Evolutionary conservation across 345 rosid species (phyloP).

Genomic region (Camelina hispida): DNA sequence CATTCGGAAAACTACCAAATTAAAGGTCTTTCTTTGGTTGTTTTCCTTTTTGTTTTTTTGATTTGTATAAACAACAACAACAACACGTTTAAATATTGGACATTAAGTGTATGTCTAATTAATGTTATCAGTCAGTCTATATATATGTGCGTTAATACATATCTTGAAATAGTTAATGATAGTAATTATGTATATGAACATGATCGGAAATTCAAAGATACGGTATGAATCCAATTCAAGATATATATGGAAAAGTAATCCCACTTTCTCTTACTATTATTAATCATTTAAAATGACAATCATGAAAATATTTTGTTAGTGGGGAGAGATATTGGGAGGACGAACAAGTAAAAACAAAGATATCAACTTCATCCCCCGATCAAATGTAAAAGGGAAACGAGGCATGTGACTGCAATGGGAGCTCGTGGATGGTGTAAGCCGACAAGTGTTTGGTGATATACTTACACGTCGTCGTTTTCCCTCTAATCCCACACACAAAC

Average conservation of each 20-base stretch:
- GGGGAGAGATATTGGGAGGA: conserved; percentile 26
- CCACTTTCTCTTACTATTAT: conserved; percentile 12
- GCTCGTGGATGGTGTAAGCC: conserved; percentile 42
- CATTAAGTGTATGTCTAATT: conserved; percentile 1
- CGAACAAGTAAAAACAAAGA: conserved; percentile 8
- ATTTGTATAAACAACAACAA: background rate
- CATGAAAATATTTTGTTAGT: conserved; percentile 31
- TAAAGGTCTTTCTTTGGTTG: conserved; percentile 2
- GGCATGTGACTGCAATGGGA: conserved; percentile 32
- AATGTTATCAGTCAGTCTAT: background rate
- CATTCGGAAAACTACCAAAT: conserved; percentile 7
- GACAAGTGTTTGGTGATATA: conserved; percentile 38
- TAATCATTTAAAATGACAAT: conserved; percentile 12
- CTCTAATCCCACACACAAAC: conserved; percentile 14
- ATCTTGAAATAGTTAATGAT: conserved; percentile 4
- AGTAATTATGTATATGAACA: background rate
- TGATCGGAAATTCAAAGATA: conserved; percentile 20
- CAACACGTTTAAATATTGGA: conserved; percentile 22
- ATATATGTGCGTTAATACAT: conserved; percentile 14
- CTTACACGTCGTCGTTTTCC: conserved; percentile 38
- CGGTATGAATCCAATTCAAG: conserved; percentile 15
- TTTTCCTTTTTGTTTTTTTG: conserved; percentile 12
- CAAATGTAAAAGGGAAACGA: conserved; percentile 17
- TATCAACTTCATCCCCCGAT: background rate
- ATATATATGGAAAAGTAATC: conserved; percentile 29